Evolutionary conservation across 441 rosid species (phyloP).

Genomic region (Euphorbia celastroides): DNA sequence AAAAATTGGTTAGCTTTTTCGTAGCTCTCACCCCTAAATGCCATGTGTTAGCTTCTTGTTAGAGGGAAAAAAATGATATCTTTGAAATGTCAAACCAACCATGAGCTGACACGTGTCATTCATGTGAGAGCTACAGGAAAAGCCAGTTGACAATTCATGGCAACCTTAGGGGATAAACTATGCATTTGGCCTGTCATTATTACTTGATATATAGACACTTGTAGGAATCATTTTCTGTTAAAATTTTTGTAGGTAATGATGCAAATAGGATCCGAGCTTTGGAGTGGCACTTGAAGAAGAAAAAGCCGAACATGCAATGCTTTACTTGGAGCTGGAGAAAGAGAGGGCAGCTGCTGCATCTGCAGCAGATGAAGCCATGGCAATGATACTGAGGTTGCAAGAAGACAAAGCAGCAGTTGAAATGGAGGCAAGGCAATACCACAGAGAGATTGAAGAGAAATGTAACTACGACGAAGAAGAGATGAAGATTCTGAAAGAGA

Average conservation of each 20-base stretch:
- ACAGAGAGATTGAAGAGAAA: slow-evolving; percentile 71
- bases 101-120: no score
- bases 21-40: no score
- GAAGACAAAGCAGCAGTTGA: slow-evolving; percentile 47
- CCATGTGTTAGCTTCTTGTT: no score
- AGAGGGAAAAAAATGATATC: no score
- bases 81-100: no score
- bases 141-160: no score
- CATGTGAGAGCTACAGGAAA: no score
- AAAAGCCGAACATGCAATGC: slow-evolving; percentile 29
- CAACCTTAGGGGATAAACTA: no score
- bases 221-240: slow-evolving; percentile 20
- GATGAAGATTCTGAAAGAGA: slow-evolving; percentile 78
- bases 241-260: slow-evolving; percentile 20
- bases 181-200: no score
- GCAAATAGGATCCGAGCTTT: slow-evolving; percentile 34
- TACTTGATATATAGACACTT: slow-evolving; percentile 16
- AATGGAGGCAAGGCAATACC: slow-evolving; percentile 79
- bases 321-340: slow-evolving; percentile 66
- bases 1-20: no score
- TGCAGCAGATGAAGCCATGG: slow-evolving; percentile 79
- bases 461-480: slow-evolving; percentile 69
- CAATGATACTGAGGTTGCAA: slow-evolving; percentile 70
- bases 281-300: slow-evolving; percentile 44
- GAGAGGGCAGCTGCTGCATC: slow-evolving; percentile 83